phyloP scores from a whole-genome alignment of 2,329 filamentous ascomycete species.

The Didymella segeticola region DNA sequence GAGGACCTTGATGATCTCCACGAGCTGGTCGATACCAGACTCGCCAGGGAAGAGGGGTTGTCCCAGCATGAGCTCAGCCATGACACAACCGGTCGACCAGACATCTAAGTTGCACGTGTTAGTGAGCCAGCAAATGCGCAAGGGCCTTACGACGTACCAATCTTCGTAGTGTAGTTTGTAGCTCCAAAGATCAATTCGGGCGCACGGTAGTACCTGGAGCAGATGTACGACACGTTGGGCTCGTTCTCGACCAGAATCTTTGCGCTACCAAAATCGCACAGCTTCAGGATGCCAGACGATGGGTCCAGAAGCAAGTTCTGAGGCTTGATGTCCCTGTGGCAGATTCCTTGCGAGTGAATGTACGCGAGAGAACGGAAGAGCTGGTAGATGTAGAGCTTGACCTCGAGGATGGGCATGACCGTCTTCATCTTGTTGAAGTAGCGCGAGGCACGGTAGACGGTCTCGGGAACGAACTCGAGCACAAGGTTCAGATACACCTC shows the following conservation, averaged over 20 bases:
- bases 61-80: conserved; percentile 98
- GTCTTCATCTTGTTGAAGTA: conserved; percentile 99
- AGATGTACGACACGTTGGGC: conserved; percentile 99
- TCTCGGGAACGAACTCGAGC: conserved; percentile 97
- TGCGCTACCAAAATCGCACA: conserved; percentile 98
- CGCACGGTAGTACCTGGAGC: conserved; percentile 97
- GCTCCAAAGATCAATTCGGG: conserved; percentile 98
- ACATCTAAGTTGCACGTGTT: conserved; percentile 70
- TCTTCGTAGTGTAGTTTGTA: conserved; percentile 99
- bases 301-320: conserved; percentile 96
- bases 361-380: conserved; percentile 98
- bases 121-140: conserved; percentile 19
- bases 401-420: conserved; percentile 97
- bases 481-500: conserved; percentile 99
- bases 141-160: conserved; percentile 70
- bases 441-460: conserved; percentile 94
- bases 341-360: conserved; percentile 99
- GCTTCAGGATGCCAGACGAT: conserved; percentile 87
- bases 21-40: conserved; percentile 96
- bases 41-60: conserved; percentile 98
- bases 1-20: conserved; percentile 99
- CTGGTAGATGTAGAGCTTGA: conserved; percentile 99
- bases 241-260: conserved; percentile 99
- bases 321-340: conserved; percentile 98
- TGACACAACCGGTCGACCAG: conserved; percentile 98